A percentile compares a stretch with the other conserved stretches of the same genome.
These are phyloP conservation scores for Reticulascus tulasneorum DNA, from an alignment of 2,329 filamentous ascomycete species.

Conservation along the genomic window DNA sequence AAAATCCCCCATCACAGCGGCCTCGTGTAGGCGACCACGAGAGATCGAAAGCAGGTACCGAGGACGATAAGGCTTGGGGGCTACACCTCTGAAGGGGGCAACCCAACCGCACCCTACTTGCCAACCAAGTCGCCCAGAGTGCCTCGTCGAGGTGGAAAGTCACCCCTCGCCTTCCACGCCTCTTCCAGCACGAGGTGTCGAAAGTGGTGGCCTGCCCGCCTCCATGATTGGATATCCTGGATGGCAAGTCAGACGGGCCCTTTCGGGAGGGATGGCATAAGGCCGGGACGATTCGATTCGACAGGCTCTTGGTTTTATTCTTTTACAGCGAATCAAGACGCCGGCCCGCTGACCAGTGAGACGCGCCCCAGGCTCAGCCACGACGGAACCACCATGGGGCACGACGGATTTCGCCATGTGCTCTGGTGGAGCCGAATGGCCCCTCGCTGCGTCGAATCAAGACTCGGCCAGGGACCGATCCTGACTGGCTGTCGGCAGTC, in stretches of 20 bases:
- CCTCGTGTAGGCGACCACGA: constrained; percentile 11
- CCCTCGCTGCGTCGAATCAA: no score
- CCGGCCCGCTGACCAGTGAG: no score
- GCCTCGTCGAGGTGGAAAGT: no score
- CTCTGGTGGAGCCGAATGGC: no score
- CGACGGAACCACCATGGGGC: no score
- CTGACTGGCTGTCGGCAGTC: constrained; percentile 9
- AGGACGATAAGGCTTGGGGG: not conserved
- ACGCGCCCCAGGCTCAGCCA: no score
- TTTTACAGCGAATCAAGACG: not conserved
- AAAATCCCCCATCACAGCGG: constrained; percentile 6
- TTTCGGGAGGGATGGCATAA: constrained; percentile 2
- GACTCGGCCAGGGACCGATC: no score
- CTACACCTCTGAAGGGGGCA: not conserved
- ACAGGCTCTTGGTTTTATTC: no score
- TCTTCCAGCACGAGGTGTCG: no score
- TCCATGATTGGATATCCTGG: not conserved
- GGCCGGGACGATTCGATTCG: constrained; percentile 6
- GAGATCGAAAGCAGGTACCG: constrained; percentile 12
- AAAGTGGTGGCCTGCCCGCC: not conserved
- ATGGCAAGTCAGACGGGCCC: not conserved
- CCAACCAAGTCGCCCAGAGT: no score
- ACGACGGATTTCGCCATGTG: no score
- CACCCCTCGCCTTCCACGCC: constrained; percentile 2
- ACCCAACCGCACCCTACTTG: no score